phyloP scores from a whole-genome alignment of 2,329 filamentous ascomycete genomes.

The Trichoderma endophyticum region DNA sequence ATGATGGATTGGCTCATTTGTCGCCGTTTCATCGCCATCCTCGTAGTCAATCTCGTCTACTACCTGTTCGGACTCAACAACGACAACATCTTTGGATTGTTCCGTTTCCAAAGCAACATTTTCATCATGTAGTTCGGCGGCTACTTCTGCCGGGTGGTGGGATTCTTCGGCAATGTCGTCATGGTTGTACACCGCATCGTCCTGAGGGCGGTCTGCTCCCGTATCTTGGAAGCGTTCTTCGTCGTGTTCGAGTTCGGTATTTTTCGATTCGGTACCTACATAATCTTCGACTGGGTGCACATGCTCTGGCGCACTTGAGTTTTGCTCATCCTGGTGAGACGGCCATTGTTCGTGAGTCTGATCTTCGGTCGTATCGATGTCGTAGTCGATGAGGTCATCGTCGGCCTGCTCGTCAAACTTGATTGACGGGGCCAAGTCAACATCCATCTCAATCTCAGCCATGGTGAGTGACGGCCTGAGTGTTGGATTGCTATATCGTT shows the following conservation, averaged over 20 bases:
- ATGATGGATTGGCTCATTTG: not conserved
- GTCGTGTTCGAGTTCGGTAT: not conserved
- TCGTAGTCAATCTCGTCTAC: constrained; percentile 17
- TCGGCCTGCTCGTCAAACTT: constrained; percentile 27
- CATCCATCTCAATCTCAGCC: constrained; percentile 34
- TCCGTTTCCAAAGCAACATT: not conserved
- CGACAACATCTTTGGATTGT: not conserved
- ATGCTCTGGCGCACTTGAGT: not conserved
- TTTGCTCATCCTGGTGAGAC: constrained; percentile 8
- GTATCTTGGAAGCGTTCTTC: not conserved
- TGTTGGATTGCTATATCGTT: not conserved
- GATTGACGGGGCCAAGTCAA: constrained; percentile 29
- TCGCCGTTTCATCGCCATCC: not conserved
- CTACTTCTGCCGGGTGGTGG: not conserved
- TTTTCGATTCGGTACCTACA: not conserved
- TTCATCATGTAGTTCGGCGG: not conserved
- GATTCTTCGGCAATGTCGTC: not conserved
- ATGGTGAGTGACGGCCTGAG: constrained; percentile 20
- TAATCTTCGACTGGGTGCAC: not conserved
- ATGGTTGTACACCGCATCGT: constrained; percentile 15
- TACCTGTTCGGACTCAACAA: not conserved
- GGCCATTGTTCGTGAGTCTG: constrained; percentile 7
- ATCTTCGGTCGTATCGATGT: constrained; percentile 30
- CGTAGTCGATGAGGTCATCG: constrained; percentile 39
- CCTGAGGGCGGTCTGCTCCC: not conserved